phyloP scores from a whole-genome alignment of 1,139 yeast species.

The Arxiozyma bovina region DNA sequence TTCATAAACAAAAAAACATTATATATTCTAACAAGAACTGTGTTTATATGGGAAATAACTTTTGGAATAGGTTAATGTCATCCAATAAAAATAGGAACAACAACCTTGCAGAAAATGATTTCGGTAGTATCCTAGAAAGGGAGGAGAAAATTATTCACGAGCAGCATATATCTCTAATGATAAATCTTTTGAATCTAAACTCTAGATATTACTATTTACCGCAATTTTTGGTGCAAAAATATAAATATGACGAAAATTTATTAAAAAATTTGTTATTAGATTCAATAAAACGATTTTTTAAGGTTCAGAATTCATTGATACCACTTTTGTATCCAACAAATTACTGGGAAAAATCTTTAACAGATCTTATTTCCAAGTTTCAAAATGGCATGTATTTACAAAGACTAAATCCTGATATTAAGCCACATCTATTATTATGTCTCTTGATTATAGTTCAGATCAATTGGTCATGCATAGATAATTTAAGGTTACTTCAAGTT shows the following conservation, averaged over 20 bases:
- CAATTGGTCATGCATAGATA: conserved; percentile 25
- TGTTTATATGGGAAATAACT: conserved; percentile 19
- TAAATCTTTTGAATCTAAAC: conserved; percentile 14
- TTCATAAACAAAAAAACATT: conserved; percentile 21
- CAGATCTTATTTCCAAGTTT: conserved; percentile 2
- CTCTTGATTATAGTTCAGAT: conserved; percentile 24
- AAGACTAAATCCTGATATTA: background rate
- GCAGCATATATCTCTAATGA: conserved; percentile 1
- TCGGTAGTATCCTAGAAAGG: background rate
- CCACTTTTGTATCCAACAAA: conserved; percentile 22
- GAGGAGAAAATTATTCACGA: background rate
- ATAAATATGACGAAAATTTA: conserved; percentile 13
- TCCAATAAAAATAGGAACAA: background rate
- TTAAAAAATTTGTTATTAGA: conserved; percentile 11
- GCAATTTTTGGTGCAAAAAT: conserved; percentile 17
- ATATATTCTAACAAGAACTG: background rate
- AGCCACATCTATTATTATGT: conserved; percentile 10
- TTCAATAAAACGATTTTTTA: conserved; percentile 16
- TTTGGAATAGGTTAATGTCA: conserved; percentile 19
- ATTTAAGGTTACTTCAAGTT: conserved; percentile 21
- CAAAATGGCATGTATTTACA: background rate
- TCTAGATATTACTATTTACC: conserved; percentile 16
- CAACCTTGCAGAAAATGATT: background rate
- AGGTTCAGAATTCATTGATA: conserved; percentile 20
- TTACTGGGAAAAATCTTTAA: conserved; percentile 5